A percentile compares a stretch with the other conserved stretches of the same genome.
phyloP scores from a whole-genome alignment of 768 basidiomycete genomes.

The Pholiota molesta region DNA sequence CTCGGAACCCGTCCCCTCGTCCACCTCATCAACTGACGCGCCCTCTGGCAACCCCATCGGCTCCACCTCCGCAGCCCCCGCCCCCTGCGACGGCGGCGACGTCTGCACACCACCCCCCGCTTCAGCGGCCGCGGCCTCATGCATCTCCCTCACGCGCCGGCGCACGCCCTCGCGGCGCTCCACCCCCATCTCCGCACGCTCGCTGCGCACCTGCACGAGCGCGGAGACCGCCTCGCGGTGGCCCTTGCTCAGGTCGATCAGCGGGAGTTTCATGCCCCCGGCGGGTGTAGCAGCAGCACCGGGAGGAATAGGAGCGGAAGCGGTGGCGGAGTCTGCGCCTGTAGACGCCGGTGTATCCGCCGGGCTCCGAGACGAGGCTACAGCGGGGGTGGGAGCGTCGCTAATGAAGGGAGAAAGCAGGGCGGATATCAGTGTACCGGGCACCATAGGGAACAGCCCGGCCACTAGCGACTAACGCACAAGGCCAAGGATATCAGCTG shows the following conservation, averaged over 20 bases:
- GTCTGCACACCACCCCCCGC: neutral
- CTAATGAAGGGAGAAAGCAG: neutral
- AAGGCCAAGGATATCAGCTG: no score
- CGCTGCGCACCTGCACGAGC: constrained; percentile 59
- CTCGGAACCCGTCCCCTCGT: neutral
- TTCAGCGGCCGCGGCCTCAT: neutral
- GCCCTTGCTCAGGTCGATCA: constrained; percentile 39
- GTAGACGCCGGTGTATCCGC: no score
- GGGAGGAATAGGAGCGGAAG: constrained; percentile 1
- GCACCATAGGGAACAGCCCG: neutral
- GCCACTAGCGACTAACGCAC: neutral
- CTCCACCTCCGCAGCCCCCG: neutral
- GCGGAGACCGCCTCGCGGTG: constrained; percentile 59
- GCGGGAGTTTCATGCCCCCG: constrained; percentile 30
- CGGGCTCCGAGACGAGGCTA: neutral
- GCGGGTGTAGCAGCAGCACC: neutral
- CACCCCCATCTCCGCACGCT: constrained; percentile 57
- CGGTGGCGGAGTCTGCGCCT: neutral
- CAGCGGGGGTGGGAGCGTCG: neutral
- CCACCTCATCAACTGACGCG: neutral
- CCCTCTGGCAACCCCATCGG: neutral
- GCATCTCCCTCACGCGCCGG: constrained; percentile 46
- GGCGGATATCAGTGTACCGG: neutral
- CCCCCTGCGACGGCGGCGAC: neutral
- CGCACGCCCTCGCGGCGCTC: constrained; percentile 55